Conservation (phyloP, 1,284 basidiomycete genomes). For the Ustilago crameri region DNA sequence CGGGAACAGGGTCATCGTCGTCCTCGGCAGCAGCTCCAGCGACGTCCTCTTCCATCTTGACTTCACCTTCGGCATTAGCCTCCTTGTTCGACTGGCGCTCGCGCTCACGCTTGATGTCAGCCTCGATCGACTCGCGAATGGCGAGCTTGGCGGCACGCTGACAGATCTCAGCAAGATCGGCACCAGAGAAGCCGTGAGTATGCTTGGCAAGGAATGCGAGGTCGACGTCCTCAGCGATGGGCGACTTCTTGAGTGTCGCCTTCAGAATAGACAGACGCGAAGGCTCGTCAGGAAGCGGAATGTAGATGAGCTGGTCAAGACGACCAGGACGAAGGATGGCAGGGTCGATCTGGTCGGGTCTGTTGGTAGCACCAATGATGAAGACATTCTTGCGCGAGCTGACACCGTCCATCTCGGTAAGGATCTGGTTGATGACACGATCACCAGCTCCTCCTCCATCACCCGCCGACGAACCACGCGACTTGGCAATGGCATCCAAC, state of each 20-base stretch:
- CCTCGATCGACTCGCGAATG: slow-evolving; percentile 92
- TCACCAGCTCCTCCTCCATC: slow-evolving; percentile 96
- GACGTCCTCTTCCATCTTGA: slow-evolving; percentile 78
- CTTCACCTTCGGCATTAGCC: slow-evolving; percentile 49
- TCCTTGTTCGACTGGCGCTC: slow-evolving; percentile 71
- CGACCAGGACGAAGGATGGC: slow-evolving; percentile 97
- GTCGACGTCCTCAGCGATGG: slow-evolving; percentile 86
- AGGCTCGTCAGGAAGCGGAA: slow-evolving; percentile 83
- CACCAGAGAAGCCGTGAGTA: slow-evolving; percentile 98
- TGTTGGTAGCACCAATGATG: slow-evolving; percentile 97
- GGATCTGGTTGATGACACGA: slow-evolving; percentile 95
- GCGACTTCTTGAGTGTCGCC: slow-evolving; percentile 92
- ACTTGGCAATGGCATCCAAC: slow-evolving; percentile 97
- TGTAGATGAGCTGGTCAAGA: slow-evolving; percentile 77
- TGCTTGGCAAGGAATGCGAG: slow-evolving; percentile 88
- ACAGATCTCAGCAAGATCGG: slow-evolving; percentile 98
- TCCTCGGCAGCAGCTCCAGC: slow-evolving; percentile 74
- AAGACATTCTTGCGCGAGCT: slow-evolving; percentile 98
- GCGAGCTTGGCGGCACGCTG: slow-evolving; percentile 97
- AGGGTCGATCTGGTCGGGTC: slow-evolving; percentile 98
- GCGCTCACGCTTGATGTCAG: slow-evolving; percentile 83
- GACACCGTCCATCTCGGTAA: slow-evolving; percentile 99
- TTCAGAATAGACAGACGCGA: slow-evolving; percentile 91
- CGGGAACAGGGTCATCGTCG: slow-evolving; percentile 91
- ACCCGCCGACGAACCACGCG: slow-evolving; percentile 82